phyloP scores from a whole-genome alignment of 2,329 filamentous ascomycete genomes.

The Seiridium cupressi region DNA sequence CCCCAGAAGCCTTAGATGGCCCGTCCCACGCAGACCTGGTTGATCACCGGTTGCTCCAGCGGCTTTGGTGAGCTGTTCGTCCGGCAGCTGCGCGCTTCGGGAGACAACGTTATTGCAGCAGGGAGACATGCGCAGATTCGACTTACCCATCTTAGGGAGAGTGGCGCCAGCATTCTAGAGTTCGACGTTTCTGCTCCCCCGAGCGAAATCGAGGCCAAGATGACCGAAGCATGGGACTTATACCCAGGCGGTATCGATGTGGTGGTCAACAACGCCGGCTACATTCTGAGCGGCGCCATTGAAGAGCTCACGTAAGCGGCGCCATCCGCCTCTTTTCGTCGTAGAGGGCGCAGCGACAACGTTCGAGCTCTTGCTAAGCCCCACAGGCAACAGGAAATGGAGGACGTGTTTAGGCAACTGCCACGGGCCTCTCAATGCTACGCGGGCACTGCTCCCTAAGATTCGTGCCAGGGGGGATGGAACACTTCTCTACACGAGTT shows the following conservation, averaged over 20 bases:
- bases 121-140: constrained; percentile 33
- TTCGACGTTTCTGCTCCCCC: constrained; percentile 23
- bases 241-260: constrained; percentile 31
- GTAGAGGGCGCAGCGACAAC: constrained; percentile 4
- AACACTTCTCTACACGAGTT: constrained; percentile 28
- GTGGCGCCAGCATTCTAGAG: constrained; percentile 26
- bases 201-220: constrained; percentile 14
- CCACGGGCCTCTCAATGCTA: constrained; percentile 34
- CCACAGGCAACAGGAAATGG: constrained; percentile 22
- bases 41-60: constrained; percentile 43
- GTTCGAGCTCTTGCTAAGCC: neutral
- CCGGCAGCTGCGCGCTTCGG: constrained; percentile 32
- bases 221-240: constrained; percentile 17
- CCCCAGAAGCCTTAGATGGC: neutral
- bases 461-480: constrained; percentile 22
- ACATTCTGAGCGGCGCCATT: constrained; percentile 21
- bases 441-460: constrained; percentile 29
- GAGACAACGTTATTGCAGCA: constrained; percentile 40
- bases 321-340: neutral
- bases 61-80: constrained; percentile 38
- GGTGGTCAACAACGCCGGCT: constrained; percentile 38
- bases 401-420: constrained; percentile 31
- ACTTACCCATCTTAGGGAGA: constrained; percentile 34
- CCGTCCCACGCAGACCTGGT: constrained; percentile 30
- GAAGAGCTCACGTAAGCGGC: constrained; percentile 24